These are phyloP conservation scores for Paraleonurus japonicus DNA, from an alignment of 257 asterid species.

Conservation along the genomic window DNA sequence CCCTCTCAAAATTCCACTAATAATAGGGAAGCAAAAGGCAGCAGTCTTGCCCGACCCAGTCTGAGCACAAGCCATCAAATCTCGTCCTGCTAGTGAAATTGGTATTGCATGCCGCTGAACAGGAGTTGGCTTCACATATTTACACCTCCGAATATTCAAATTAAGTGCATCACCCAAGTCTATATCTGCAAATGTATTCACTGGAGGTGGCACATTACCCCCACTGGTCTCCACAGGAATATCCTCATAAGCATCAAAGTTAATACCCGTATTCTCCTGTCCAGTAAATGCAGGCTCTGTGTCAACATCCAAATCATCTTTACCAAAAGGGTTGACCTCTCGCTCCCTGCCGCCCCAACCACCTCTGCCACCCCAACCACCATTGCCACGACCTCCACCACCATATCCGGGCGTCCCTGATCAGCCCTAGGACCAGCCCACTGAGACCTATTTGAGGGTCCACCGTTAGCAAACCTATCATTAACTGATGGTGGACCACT, in stretches of 20 bases:
- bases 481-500: constrained; percentile 53
- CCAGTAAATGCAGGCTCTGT: constrained; percentile 41
- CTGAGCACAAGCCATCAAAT: constrained; percentile 94
- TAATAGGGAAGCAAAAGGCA: constrained; percentile 88
- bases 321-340: constrained; percentile 80
- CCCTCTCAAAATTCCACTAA: constrained; percentile 78
- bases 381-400: constrained; percentile 55
- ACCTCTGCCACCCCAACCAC: constrained; percentile 43
- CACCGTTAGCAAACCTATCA: constrained; percentile 54
- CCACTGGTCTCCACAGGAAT: constrained; percentile 95
- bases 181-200: constrained; percentile 80
- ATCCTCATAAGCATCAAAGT: constrained; percentile 90
- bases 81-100: constrained; percentile 77
- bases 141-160: constrained; percentile 76
- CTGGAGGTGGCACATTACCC: constrained; percentile 76
- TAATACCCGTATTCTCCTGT: constrained; percentile 75
- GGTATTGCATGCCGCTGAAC: constrained; percentile 87
- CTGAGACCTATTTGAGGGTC: constrained; percentile 48
- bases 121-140: constrained; percentile 88
- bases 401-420: constrained; percentile 48
- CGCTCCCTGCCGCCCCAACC: constrained; percentile 54
- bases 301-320: constrained; percentile 51
- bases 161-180: constrained; percentile 86
- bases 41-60: constrained; percentile 94
- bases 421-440: constrained; percentile 61